Evolutionary conservation across 2,329 filamentous ascomycete species (phyloP), one percentile per base, ranked within the genome.

Genomic region (Cryphonectria nitschkei): DNA sequence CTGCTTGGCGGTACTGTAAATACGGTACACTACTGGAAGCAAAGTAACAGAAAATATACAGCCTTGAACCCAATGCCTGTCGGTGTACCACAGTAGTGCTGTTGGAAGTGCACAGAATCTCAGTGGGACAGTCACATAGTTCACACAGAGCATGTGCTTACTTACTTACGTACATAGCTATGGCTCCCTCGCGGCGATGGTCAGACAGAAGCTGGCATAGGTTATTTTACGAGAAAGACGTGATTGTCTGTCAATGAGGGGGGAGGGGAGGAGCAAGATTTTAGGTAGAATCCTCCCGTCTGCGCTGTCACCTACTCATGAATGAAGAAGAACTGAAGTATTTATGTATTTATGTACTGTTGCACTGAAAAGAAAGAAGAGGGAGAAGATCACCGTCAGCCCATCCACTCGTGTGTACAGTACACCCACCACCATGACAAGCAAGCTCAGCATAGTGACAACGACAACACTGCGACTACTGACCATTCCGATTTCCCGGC

Each of bases 401-500:
- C 43, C 8, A 22, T 19, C 5, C 16, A 50, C 46, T 3, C 6
- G 7, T 26, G 26, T 26, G 26, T 26, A 26, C 26, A 26, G 26
- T 19, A 50, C 37, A 39, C 54, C 29, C 8, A 41, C 22, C 39
- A 32, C 9, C n/a, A 56, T 3, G 14, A 29, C 56, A 13, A 60
- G 8, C 13, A 5, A 34, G 11, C 29, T 60, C 16, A 29, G 8
- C 37, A 13, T 11, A 39, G 37, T 39, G 11, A 16, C 26, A 22
- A 34, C 26, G 56, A 60, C 26, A 34, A 34, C 29, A 34, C 56
- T 19, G 58, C 19, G 34, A 8, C 34, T 32, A 39, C 65, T 41
- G 64, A 52, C 22, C 65, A 50, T 63, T 29, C 68, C 56, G 65
- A 66, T 66, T 65, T 62, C 63, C 71, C 68, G 68, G 60, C 46